Evolutionary conservation across 2,329 filamentous ascomycete genomes (phyloP).

Genomic region (Delphinella strobiligena): DNA sequence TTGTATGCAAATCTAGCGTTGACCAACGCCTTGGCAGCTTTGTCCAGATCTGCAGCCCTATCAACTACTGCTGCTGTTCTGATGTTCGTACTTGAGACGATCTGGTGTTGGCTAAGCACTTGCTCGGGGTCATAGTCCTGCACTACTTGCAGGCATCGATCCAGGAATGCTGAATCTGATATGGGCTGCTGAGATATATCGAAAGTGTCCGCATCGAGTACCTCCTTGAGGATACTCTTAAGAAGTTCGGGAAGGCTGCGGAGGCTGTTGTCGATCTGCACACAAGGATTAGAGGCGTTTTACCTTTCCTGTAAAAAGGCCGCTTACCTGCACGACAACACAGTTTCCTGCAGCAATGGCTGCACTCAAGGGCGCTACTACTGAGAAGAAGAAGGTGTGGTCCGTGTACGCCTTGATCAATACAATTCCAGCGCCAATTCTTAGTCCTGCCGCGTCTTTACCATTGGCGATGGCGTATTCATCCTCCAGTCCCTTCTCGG

Average conservation of each 20-base stretch:
- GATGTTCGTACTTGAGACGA: constrained; percentile 22
- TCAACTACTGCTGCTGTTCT: constrained; percentile 47
- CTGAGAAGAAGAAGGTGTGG: constrained; percentile 38
- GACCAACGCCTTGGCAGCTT: constrained; percentile 42
- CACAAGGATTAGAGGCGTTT: background rate
- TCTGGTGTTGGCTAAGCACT: constrained; percentile 16
- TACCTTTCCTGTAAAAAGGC: background rate
- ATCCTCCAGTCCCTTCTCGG: constrained; percentile 23
- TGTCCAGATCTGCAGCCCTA: constrained; percentile 42
- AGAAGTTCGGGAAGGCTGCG: constrained; percentile 24
- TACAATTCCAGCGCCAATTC: constrained; percentile 29
- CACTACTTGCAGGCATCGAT: constrained; percentile 19
- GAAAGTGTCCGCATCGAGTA: constrained; percentile 39
- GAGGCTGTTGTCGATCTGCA: constrained; percentile 29
- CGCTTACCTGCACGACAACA: constrained; percentile 35
- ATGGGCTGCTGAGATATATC: constrained; percentile 26
- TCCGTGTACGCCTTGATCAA: constrained; percentile 34
- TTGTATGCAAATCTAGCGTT: constrained; percentile 43
- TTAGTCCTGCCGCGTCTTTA: constrained; percentile 23
- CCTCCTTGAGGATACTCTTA: constrained; percentile 24
- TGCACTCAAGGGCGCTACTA: constrained; percentile 31
- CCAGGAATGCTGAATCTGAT: constrained; percentile 15
- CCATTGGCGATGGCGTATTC: constrained; percentile 33
- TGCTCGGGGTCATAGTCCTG: constrained; percentile 17
- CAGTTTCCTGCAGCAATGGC: constrained; percentile 41